These are phyloP conservation scores for Sphagnum contortum DNA, from an alignment of 225 moss, liverwort and hornwort species.

Conservation along the genomic window DNA sequence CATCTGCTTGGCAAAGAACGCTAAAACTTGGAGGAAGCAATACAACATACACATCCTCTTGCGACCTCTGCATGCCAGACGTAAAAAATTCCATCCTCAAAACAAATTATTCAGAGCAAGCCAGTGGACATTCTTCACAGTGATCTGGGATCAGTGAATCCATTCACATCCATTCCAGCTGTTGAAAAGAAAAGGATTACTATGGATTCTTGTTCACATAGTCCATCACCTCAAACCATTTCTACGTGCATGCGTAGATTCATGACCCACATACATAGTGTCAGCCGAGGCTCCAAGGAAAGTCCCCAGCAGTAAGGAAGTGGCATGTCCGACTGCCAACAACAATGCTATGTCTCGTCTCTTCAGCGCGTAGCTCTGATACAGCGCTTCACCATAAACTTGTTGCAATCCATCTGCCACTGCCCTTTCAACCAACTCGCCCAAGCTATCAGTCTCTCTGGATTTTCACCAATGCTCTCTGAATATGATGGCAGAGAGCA, in stretches of 20 bases:
- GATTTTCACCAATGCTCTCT: slow-evolving; percentile 1
- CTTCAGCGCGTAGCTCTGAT: slow-evolving; percentile 35
- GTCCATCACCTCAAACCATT: no score
- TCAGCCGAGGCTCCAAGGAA: slow-evolving; percentile 52
- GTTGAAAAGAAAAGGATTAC: no score
- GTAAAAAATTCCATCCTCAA: background rate
- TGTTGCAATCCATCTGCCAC: slow-evolving; percentile 52
- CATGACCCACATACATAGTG: slow-evolving; percentile 21
- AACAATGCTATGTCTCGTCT: slow-evolving; percentile 34
- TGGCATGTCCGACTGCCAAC: slow-evolving; percentile 34
- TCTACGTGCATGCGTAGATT: no score
- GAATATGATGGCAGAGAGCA: no score
- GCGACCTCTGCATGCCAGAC: slow-evolving; percentile 46
- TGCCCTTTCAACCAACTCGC: slow-evolving; percentile 13
- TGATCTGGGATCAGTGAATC: no score
- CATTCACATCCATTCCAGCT: no score
- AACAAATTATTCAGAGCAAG: background rate
- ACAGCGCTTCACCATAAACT: slow-evolving; percentile 46
- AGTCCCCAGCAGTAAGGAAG: slow-evolving; percentile 53
- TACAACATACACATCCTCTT: slow-evolving; percentile 59
- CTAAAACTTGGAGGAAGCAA: slow-evolving; percentile 61
- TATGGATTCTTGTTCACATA: no score
- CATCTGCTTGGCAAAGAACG: slow-evolving; percentile 60
- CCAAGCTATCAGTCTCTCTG: slow-evolving; percentile 2
- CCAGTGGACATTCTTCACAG: background rate